phyloP scores from a whole-genome alignment of 2,329 filamentous ascomycete species.

The Didymosphaeria variabile region DNA sequence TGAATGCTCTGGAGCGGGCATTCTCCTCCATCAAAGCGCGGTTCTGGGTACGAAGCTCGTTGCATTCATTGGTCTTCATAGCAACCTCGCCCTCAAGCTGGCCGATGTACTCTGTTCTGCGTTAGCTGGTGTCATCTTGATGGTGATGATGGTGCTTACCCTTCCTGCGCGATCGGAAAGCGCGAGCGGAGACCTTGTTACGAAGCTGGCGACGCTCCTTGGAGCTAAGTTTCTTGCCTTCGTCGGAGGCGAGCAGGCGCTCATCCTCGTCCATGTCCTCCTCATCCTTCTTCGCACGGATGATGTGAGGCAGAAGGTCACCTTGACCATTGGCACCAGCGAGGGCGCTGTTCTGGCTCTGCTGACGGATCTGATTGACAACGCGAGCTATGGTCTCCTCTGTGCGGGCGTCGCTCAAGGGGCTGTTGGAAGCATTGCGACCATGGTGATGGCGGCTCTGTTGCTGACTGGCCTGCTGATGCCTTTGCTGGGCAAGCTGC shows the following conservation, averaged over 20 bases:
- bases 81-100: conserved; percentile 93
- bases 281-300: conserved; percentile 87
- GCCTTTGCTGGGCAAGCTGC: conserved; percentile 62
- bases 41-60: conserved; percentile 83
- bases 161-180: conserved; percentile 97
- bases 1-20: conserved; percentile 82
- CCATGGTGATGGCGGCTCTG: conserved; percentile 39
- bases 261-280: conserved; percentile 99
- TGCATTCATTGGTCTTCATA: conserved; percentile 82
- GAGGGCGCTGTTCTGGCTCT: conserved; percentile 63
- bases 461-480: conserved; percentile 47
- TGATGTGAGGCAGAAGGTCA: conserved; percentile 69
- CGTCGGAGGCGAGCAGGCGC: conserved; percentile 90
- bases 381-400: conserved; percentile 96
- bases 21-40: conserved; percentile 85
- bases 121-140: conserved; percentile 58
- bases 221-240: conserved; percentile 98
- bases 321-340: conserved; percentile 61
- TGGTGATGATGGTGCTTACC: conserved; percentile 66
- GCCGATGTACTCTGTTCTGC: conserved; percentile 83
- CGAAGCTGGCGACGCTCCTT: conserved; percentile 97
- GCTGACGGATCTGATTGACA: conserved; percentile 88
- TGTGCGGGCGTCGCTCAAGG: conserved; percentile 55
- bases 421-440: conserved; percentile 50
- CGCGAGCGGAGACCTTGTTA: conserved; percentile 98